Evolutionary conservation across 1,139 yeast genomes (phyloP).

Genomic region (Magnusiomyces paraingens): DNA sequence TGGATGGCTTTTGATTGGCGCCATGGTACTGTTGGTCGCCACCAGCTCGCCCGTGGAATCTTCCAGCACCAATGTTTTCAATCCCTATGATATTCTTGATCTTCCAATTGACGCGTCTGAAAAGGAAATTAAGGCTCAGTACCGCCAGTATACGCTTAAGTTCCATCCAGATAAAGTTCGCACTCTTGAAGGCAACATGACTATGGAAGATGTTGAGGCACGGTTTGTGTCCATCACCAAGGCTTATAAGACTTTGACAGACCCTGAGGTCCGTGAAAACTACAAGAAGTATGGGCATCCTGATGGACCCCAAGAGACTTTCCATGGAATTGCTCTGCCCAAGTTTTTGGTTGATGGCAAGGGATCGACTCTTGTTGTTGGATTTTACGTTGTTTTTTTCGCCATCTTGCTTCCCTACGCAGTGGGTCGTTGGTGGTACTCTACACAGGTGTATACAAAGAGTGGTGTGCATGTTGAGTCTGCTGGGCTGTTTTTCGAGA

Average conservation of each 20-base stretch:
- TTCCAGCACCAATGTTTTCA: constrained; percentile 52
- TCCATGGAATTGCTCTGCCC: constrained; percentile 97
- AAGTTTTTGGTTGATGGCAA: constrained; percentile 82
- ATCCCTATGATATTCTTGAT: constrained; percentile 85
- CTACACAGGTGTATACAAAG: constrained; percentile 72
- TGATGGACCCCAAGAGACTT: constrained; percentile 91
- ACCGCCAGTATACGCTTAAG: constrained; percentile 77
- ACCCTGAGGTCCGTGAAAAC: constrained; percentile 76
- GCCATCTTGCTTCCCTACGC: constrained; percentile 73
- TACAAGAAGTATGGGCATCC: constrained; percentile 91
- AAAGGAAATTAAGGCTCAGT: constrained; percentile 71
- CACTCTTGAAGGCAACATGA: constrained; percentile 44
- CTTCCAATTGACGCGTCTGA: constrained; percentile 65
- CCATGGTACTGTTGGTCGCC: constrained; percentile 44
- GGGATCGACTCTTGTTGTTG: constrained; percentile 60
- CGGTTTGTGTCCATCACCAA: constrained; percentile 75
- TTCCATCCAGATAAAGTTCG: constrained; percentile 89
- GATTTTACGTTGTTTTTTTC: constrained; percentile 62
- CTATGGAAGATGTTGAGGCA: constrained; percentile 64
- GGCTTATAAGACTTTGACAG: constrained; percentile 94
- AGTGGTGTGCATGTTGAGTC: constrained; percentile 78
- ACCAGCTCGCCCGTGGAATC: constrained; percentile 40
- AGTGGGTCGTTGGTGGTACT: constrained; percentile 86
- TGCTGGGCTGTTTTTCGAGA: constrained; percentile 55
- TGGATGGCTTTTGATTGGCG: constrained; percentile 65